Percentiles rank a stretch among this genome's conserved stretches.
These are phyloP conservation scores for Eleusine indica DNA, from an alignment of 176 grass and related monocot genomes.

Conservation along the genomic window DNA sequence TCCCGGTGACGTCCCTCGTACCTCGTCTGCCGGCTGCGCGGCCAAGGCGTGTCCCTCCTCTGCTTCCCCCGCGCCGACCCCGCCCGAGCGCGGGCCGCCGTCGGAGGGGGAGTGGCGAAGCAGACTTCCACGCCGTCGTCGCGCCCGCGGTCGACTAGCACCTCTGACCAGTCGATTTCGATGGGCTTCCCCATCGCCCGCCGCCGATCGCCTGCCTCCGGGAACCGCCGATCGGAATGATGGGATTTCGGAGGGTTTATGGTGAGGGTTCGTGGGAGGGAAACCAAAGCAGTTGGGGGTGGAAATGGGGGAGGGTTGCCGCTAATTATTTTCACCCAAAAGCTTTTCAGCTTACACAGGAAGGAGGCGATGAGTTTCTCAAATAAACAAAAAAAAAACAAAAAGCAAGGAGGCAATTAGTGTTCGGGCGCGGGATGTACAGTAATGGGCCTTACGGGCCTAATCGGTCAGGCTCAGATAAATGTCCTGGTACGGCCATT, in stretches of 20 bases:
- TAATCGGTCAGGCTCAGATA: no score
- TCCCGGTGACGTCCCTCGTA: not conserved
- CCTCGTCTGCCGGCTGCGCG: not conserved
- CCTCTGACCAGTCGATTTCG: not conserved
- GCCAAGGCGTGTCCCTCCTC: not conserved
- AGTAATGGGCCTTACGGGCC: not conserved
- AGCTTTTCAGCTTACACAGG: not conserved
- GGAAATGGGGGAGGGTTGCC: not conserved
- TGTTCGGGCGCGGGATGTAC: not conserved
- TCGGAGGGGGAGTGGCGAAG: not conserved
- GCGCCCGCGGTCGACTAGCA: rapidly evolving
- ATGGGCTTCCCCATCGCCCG: not conserved
- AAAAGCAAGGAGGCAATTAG: no score
- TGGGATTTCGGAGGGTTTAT: not conserved
- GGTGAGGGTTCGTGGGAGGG: not conserved
- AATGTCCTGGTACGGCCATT: no score
- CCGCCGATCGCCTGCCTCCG: not conserved
- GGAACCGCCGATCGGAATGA: not conserved
- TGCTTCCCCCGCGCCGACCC: not conserved
- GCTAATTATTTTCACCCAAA: not conserved
- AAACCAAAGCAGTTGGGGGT: not conserved
- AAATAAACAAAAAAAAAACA: no score
- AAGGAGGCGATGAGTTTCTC: not conserved
- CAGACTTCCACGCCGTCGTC: not conserved
- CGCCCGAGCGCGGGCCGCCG: not conserved